A percentile compares a stretch with the other conserved stretches of the same genome.
phyloP scores from a whole-genome alignment of 78 protist genomes.

The Bodo saltans region DNA sequence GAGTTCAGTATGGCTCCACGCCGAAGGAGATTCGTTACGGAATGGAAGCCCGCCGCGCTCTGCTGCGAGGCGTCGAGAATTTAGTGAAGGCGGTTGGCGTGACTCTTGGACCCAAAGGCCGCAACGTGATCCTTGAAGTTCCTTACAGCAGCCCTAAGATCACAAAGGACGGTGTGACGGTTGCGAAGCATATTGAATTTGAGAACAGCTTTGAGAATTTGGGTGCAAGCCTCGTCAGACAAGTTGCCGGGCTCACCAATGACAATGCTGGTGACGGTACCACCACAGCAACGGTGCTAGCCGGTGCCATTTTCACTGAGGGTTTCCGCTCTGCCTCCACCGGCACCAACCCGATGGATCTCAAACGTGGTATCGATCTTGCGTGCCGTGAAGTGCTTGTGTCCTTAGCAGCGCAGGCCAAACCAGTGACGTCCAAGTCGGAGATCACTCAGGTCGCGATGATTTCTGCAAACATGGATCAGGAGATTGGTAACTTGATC shows the following conservation, averaged over 20 bases:
- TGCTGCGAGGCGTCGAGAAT: constrained; percentile 88
- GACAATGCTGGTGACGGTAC: constrained; percentile 98
- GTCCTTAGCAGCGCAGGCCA: constrained; percentile 64
- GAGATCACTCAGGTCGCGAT: constrained; percentile 95
- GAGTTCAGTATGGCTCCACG: constrained; percentile 28
- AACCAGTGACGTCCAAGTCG: constrained; percentile 82
- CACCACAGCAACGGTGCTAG: constrained; percentile 96
- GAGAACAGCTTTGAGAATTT: constrained; percentile 79
- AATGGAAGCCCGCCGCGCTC: constrained; percentile 75
- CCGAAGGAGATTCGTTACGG: constrained; percentile 87
- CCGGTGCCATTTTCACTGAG: constrained; percentile 90
- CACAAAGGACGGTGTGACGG: constrained; percentile 99
- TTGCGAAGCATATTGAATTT: constrained; percentile 95
- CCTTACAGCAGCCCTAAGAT: constrained; percentile 94
- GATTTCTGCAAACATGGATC: constrained; percentile 98
- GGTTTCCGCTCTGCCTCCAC: constrained; percentile 93
- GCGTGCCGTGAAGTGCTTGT: constrained; percentile 77
- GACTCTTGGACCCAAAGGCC: constrained; percentile 98
- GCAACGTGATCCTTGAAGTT: constrained; percentile 94
- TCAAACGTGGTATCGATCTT: constrained; percentile 87
- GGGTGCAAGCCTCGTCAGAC: constrained; percentile 92
- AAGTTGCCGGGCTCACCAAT: constrained; percentile 95
- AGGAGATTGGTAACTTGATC: constrained; percentile 88
- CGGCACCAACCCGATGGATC: constrained; percentile 97
- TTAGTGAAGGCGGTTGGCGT: constrained; percentile 93